Evolutionary conservation across 2,329 filamentous ascomycete genomes (phyloP), one percentile per base, ranked within the genome.

Genomic region (Pseudopyrenochaeta lycopersici): DNA sequence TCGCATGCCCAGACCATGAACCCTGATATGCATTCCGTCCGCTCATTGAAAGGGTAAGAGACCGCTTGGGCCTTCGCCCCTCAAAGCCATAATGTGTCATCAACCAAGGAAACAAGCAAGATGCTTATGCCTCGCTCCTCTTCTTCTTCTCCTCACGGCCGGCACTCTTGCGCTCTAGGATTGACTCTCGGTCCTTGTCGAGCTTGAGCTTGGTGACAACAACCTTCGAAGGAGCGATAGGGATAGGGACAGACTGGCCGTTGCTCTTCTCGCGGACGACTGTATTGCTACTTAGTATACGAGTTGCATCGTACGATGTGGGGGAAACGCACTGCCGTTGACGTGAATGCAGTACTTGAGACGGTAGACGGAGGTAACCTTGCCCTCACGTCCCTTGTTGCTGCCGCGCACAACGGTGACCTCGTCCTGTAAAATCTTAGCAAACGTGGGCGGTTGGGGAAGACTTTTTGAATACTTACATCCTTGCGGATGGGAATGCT

Each of bases 151-250:
- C 84, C 83, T 94, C 91, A 65, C 90, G 89, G 76, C 91, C 91
- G 69, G 83, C 81, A 82, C 89, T 88, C 84, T 90, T 92, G 82
- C 91, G 88, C 83, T 91, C 90, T 72, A 96, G 85, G 77, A 95
- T 95, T 79, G 83, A 84, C 86, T 95, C 91, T 72, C 91, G 90
- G 83, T 96, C 91, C 89, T 95, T 94, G 87, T 95, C 91, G 76
- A 97, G 86, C 90, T 98, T 97, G 81, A 98, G 88, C 88, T 97
- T 97, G 84, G 90, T 97, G 85, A 99, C 90, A 84, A 97, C 89
- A 72, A 97, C 92, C 83, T 98, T 98, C 83, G 90, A 96, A 76
- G 95, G 90, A 83, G 94, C 90, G 82, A 99, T 89, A 81, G 92
- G 92, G 78, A 98, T 86, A 64, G 94, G 94, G 52, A 98, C 93